Evolutionary conservation across 169 alveolate genomes (phyloP).

Genomic region (Cardiosporidium cionae): DNA sequence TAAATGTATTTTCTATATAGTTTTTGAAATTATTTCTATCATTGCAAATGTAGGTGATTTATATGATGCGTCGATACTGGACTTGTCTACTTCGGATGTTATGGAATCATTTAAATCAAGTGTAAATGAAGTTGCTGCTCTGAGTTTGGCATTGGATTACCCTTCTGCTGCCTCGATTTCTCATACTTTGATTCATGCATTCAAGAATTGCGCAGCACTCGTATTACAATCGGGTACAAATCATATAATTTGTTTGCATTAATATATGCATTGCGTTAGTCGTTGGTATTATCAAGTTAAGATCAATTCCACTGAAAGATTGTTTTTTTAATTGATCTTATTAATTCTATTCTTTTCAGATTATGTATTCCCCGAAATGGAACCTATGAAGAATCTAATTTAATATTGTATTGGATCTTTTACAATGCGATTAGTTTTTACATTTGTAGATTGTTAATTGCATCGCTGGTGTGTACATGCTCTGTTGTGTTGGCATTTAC

Average conservation of each 20-base stretch:
- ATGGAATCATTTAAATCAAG: slow-evolving; percentile 71
- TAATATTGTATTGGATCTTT: no score
- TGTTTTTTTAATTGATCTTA: background rate
- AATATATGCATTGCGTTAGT: no score
- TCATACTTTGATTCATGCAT: slow-evolving; percentile 86
- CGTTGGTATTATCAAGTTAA: no score
- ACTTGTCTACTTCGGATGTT: slow-evolving; percentile 85
- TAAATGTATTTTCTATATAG: background rate
- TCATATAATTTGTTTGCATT: no score
- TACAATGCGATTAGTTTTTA: no score
- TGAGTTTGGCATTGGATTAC: slow-evolving; percentile 82
- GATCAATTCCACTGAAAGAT: no score
- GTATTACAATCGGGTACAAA: slow-evolving; percentile 78
- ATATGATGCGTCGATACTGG: slow-evolving; percentile 88
- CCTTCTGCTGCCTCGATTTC: slow-evolving; percentile 91
- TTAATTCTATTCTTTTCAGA: slow-evolving; percentile 34
- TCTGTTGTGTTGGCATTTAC: no score
- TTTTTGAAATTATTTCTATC: background rate
- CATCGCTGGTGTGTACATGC: no score
- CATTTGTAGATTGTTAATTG: no score
- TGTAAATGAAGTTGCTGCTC: slow-evolving; percentile 83
- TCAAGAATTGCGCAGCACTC: slow-evolving; percentile 91
- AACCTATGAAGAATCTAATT: slow-evolving; percentile 74
- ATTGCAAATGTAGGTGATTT: slow-evolving; percentile 25
- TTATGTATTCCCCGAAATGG: slow-evolving; percentile 87